phyloP scores from a whole-genome alignment of 2,329 filamentous ascomycete species.

The Epichloe glyceriae region DNA sequence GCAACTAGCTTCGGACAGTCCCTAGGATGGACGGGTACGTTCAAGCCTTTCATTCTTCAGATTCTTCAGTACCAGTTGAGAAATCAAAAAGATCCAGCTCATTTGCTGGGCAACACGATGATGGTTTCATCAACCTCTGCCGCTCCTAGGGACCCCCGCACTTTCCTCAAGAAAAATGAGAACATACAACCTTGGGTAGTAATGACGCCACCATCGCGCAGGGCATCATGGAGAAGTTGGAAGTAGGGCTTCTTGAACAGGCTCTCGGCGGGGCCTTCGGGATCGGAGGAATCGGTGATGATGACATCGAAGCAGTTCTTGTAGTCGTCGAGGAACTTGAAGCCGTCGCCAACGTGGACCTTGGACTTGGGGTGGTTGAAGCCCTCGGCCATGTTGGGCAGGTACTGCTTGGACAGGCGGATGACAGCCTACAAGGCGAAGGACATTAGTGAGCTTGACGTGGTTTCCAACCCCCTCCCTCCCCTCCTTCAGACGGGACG shows the following conservation, averaged over 20 bases:
- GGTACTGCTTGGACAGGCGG: constrained; percentile 94
- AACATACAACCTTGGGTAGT: constrained; percentile 99
- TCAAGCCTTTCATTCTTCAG: neutral
- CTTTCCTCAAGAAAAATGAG: constrained; percentile 45
- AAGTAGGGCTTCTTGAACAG: constrained; percentile 99
- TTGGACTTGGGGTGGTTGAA: constrained; percentile 90
- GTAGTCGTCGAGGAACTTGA: constrained; percentile 95
- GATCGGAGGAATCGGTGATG: constrained; percentile 97
- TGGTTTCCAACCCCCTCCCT: too few species aligned
- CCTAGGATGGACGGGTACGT: constrained; percentile 14
- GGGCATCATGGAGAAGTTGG: constrained; percentile 77
- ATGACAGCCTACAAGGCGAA: constrained; percentile 59
- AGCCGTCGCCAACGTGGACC: constrained; percentile 89
- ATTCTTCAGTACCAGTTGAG: constrained; percentile 3
- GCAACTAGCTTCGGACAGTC: constrained; percentile 24
- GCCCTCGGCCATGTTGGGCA: constrained; percentile 84
- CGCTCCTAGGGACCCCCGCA: constrained; percentile 22
- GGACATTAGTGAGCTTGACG: neutral
- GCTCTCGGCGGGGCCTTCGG: constrained; percentile 88
- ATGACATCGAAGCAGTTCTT: constrained; percentile 98
- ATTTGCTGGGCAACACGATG: neutral
- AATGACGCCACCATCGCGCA: constrained; percentile 93
- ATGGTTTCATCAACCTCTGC: constrained; percentile 9
- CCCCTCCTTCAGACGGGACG: neutral
- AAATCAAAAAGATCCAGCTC: neutral